Conservation (phyloP, 257 asterid genomes). For the Sherardia arvensis region DNA sequence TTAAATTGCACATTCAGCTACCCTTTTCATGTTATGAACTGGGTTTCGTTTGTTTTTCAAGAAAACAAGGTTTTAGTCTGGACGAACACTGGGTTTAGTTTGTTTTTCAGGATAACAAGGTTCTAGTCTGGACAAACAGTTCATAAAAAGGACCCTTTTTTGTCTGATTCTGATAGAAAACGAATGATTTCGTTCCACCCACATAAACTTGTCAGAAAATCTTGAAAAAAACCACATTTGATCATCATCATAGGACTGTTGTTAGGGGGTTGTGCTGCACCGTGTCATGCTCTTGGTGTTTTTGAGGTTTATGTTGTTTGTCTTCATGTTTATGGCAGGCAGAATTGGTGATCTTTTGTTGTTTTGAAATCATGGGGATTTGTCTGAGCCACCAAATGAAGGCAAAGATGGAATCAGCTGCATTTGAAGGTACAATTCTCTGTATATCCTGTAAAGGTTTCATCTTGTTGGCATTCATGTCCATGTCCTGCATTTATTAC, state of each 20-base stretch:
- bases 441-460: not conserved
- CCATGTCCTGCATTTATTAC: no score
- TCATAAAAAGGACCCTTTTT: not conserved
- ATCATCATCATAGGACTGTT: constrained; percentile 26
- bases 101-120: not conserved
- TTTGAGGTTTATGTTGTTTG: constrained; percentile 2
- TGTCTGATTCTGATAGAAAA: constrained; percentile 7
- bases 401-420: constrained; percentile 49
- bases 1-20: not conserved
- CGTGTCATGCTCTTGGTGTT: not conserved
- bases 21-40: not conserved
- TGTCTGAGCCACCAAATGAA: constrained; percentile 81
- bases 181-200: not conserved
- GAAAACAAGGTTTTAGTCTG: not conserved
- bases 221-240: constrained; percentile 34
- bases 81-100: not conserved
- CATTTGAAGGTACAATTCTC: constrained; percentile 38
- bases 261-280: constrained; percentile 3
- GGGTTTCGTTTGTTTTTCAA: no score
- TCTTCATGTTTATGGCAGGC: constrained; percentile 12
- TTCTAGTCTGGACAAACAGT: not conserved
- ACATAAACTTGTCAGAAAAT: constrained; percentile 13
- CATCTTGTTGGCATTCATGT: not conserved
- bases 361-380: constrained; percentile 57
- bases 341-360: constrained; percentile 14